Conservation (phyloP, 345 rosid species). For the Linum trigynum region DNA sequence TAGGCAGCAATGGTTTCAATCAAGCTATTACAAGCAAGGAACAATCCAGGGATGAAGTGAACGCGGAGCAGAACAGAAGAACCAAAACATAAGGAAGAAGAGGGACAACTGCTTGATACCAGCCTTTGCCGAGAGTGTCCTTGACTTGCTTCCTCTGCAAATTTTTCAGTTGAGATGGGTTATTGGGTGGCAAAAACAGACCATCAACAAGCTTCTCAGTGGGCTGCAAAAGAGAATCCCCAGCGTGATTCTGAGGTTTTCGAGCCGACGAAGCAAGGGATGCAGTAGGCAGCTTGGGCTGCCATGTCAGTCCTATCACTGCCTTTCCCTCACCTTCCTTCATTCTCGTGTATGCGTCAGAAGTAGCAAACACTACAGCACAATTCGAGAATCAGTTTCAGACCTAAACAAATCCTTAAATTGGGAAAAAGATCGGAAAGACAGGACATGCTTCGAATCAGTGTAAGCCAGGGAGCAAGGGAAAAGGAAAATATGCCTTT, state of each 20-base stretch:
- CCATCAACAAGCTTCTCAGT: constrained; percentile 63
- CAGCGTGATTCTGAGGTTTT: constrained; percentile 6
- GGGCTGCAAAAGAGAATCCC: constrained; percentile 47
- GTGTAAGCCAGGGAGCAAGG: too few species aligned
- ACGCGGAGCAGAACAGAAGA: background rate
- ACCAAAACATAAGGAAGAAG: background rate
- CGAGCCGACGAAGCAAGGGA: constrained; percentile 7
- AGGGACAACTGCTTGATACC: constrained; percentile 26
- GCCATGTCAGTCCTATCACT: constrained; percentile 76
- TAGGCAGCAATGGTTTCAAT: constrained; percentile 1
- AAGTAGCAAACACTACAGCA: too few species aligned
- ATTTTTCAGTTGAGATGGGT: constrained; percentile 63
- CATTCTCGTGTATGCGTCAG: background rate
- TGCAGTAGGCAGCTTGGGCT: constrained; percentile 55
- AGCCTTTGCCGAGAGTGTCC: constrained; percentile 59
- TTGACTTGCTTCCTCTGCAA: constrained; percentile 54
- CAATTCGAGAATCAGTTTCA: too few species aligned
- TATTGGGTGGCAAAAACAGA: constrained; percentile 61
- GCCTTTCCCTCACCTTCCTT: constrained; percentile 32
- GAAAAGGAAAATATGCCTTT: too few species aligned
- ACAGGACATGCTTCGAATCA: too few species aligned
- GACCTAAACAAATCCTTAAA: too few species aligned
- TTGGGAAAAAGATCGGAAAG: too few species aligned
- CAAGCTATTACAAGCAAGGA: too few species aligned
- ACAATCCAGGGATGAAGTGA: background rate